These are phyloP conservation scores for Colletotrichum aenigma DNA, from an alignment of 2,329 filamentous ascomycete species.

Conservation along the genomic window DNA sequence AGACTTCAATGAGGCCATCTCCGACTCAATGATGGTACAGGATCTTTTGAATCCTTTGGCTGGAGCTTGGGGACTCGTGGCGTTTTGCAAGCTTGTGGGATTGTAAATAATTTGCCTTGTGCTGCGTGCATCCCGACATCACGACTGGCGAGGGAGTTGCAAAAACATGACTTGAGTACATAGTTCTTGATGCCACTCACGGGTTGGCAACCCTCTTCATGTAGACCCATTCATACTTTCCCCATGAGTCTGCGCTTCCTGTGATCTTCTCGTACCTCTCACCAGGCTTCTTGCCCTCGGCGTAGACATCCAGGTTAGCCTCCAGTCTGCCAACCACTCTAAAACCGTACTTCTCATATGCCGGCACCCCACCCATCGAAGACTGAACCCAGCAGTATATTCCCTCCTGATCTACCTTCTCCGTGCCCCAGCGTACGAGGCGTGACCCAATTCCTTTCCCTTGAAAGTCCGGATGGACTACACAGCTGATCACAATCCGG, in stretches of 20 bases:
- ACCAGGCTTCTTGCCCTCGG: background rate
- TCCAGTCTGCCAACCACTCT: conserved; percentile 17
- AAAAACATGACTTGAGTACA: background rate
- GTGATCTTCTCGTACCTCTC: background rate
- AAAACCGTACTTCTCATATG: conserved; percentile 36
- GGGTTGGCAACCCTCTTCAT: conserved; percentile 29
- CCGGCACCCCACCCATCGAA: conserved; percentile 24
- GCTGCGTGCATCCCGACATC: background rate
- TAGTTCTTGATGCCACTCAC: background rate
- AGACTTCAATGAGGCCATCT: conserved; percentile 33
- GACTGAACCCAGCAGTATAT: conserved; percentile 30
- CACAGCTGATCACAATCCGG: conserved; percentile 37
- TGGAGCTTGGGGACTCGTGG: conserved; percentile 25
- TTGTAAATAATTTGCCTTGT: background rate
- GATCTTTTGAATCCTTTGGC: conserved; percentile 20
- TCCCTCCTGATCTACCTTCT: conserved; percentile 31
- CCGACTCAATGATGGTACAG: conserved; percentile 25
- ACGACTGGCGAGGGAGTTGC: background rate
- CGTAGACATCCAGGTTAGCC: background rate
- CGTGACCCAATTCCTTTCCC: conserved; percentile 34
- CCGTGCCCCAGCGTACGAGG: conserved; percentile 35
- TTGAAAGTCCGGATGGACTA: conserved; percentile 34
- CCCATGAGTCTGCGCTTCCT: conserved; percentile 24
- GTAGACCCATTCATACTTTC: conserved; percentile 27
- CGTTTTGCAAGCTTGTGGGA: conserved; percentile 24